Base-by-base conservation (phyloP, 2,329 filamentous ascomycete genomes). In the Pseudocercospora cruenta region DNA sequence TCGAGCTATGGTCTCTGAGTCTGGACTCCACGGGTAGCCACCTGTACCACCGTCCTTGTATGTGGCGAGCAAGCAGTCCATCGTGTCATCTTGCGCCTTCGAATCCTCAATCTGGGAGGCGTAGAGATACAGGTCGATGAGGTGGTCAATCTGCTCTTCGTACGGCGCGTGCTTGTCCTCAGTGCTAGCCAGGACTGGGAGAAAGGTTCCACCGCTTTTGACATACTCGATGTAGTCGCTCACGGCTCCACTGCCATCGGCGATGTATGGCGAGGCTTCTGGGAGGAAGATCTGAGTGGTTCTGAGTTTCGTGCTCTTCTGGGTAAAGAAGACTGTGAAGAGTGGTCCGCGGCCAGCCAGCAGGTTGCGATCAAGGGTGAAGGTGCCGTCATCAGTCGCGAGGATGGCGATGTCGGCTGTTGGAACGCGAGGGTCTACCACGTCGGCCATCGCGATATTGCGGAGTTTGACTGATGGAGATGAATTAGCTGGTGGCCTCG, bases 1-100 rank as follows among this genome's bases (percentile, higher is more conserved):
- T 43, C 33, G 33, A 7, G 33, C 21, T 21, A 59, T 59, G 16
- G n/a, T 43, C 4, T 59, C 57, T n/a, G 16, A 14, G 33, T 43
- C 57, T 43, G 57, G 57, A 10, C 45, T 16, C 57, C 57, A 59
- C 8, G 21, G n/a, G 1, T 7, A 10, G 4, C 33, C 57, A 26
- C 33, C 57, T 2, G 19, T 14, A 51, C 39, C 33, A 2, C 33
- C 31, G 31, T 59, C 31, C 7, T n/a, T 43, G 33, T 59, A 59
- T 1, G 39, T 59, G 21, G 57, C 57, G 36, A 59, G 57, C 4
- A 59, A 21, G n/a, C 33, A 43, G 14, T 59, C 57, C 31, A 59
- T 59, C 6, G 57, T 47, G 26, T 59, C 57, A 12, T 59, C 57
- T 59, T 59, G 57, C 14, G 33, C 57, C n/a, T 22, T 59, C 7